These are phyloP conservation scores for Carex scoparia DNA, from an alignment of 176 grass and related monocot species.

Conservation along the genomic window DNA sequence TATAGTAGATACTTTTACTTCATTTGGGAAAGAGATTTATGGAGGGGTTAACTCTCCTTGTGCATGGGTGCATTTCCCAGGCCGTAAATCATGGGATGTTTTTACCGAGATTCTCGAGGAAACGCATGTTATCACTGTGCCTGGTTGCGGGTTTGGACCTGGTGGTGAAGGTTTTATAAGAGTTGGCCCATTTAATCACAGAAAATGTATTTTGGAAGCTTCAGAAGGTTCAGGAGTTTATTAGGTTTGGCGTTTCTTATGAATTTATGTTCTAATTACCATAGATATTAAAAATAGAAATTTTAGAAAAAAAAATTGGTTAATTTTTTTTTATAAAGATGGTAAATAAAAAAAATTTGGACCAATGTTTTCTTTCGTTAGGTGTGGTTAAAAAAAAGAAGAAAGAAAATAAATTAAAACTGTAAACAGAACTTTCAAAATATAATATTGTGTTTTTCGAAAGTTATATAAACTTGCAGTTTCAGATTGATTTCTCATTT, in stretches of 20 bases:
- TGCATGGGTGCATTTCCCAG: slow-evolving; percentile 83
- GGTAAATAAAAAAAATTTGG: too few species aligned
- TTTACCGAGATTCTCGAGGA: slow-evolving; percentile 81
- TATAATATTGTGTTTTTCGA: too few species aligned
- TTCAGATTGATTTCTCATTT: too few species aligned
- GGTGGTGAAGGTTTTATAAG: slow-evolving; percentile 89
- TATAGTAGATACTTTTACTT: slow-evolving; percentile 58
- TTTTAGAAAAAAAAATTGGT: too few species aligned
- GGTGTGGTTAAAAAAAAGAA: too few species aligned
- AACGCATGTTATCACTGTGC: slow-evolving; percentile 80
- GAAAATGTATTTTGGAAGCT: slow-evolving; percentile 57
- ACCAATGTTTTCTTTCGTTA: too few species aligned
- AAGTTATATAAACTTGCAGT: too few species aligned
- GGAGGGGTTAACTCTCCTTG: slow-evolving; percentile 85
- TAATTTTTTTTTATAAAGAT: too few species aligned
- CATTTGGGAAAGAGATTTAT: slow-evolving; percentile 65
- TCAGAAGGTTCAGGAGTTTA: slow-evolving; percentile 52
- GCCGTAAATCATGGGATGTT: slow-evolving; percentile 65
- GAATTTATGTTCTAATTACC: background rate
- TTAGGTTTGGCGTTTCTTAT: slow-evolving; percentile 11
- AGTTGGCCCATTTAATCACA: slow-evolving; percentile 71
- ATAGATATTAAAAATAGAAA: background rate
- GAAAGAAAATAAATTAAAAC: too few species aligned
- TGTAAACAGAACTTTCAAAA: too few species aligned
- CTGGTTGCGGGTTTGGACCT: slow-evolving; percentile 76